Base-by-base conservation (phyloP, 768 basidiomycete genomes). In the Boletus patriciae region DNA sequence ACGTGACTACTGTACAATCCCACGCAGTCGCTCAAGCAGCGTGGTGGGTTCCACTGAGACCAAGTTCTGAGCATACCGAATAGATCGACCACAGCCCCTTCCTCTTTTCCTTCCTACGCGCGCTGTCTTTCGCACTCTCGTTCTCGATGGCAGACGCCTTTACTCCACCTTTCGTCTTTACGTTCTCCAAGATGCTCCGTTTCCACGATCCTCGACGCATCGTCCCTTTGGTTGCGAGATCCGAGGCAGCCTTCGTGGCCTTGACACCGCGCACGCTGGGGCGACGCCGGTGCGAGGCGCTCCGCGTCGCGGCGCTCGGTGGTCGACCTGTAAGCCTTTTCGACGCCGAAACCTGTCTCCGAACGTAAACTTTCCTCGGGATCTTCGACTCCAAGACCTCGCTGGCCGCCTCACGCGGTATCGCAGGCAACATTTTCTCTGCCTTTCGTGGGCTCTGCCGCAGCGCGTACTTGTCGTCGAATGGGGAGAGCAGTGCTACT, bases 81-180 rank as follows among this genome's bases (percentile, higher is more conserved):
- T 69, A 69, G 44, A 69, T 69, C 0, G 67, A 69, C 66, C 68
- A 61, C 9, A 59, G n/a, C 18, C 66, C 66, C 51, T 63, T 70
- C 59, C 59, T 58, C 60, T 56, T 70, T 36, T 57, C 59, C 52
- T 58, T 70, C 46, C 40, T 64, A 21, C 59, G 65, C 8, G 25
- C 6, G 2, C 11, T 13, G 5, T 49, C 58, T n/a, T 47, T 55
- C 16, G 18, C 40, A 29, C 27, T 43, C 44, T 51, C 49, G 50
- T 61, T 66, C 54, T 67, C 65, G 44, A 23, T 48, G 25, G 59
- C 52, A 16, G 49, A 57, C 25, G n/a, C 52, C 44, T 55, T 67
- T 12, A 6, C 11, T 11, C 58, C 29, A 9, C 54, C 47, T 46
- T 44, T 68, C 12, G 50, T 51, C 55, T 43, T 66, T 1, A 25